Conservation (phyloP, 2,329 filamentous ascomycete species). For the Pseudogymnoascus sp. region DNA sequence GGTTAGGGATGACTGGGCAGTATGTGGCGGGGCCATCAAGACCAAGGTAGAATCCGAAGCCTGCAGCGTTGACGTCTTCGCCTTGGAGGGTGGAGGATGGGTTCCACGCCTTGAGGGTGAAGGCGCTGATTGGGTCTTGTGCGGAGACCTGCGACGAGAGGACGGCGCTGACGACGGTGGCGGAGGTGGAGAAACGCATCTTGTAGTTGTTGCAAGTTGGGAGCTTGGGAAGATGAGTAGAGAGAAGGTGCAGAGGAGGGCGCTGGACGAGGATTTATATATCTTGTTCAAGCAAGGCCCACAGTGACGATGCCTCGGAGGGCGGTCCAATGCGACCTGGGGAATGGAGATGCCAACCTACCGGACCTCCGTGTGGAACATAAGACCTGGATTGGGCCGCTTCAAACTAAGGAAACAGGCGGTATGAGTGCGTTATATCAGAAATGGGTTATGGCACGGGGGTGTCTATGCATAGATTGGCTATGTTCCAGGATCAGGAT, state of each 20-base stretch:
- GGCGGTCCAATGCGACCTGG: neutral
- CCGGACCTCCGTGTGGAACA: neutral
- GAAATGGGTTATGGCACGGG: neutral
- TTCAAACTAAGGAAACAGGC: neutral
- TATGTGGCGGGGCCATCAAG: slow-evolving; percentile 37
- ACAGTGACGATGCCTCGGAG: neutral
- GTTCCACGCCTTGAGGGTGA: slow-evolving; percentile 34
- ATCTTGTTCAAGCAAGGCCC: neutral
- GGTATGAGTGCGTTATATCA: neutral
- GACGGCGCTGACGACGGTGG: neutral
- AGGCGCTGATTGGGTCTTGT: slow-evolving; percentile 24
- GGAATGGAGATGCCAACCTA: neutral
- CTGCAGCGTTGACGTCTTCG: slow-evolving; percentile 38
- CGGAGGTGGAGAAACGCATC: neutral
- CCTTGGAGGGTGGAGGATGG: slow-evolving; percentile 33
- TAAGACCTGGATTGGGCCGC: neutral
- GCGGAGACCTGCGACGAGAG: neutral
- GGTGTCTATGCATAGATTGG: neutral
- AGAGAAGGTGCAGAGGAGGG: neutral
- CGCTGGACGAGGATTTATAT: neutral
- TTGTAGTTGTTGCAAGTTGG: neutral
- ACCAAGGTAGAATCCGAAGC: slow-evolving; percentile 42
- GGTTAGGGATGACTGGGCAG: slow-evolving; percentile 37
- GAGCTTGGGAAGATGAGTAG: neutral
- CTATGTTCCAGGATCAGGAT: neutral